Base-by-base conservation (phyloP, 192 early-diverging fungal species). In the Gigaspora rosea region DNA sequence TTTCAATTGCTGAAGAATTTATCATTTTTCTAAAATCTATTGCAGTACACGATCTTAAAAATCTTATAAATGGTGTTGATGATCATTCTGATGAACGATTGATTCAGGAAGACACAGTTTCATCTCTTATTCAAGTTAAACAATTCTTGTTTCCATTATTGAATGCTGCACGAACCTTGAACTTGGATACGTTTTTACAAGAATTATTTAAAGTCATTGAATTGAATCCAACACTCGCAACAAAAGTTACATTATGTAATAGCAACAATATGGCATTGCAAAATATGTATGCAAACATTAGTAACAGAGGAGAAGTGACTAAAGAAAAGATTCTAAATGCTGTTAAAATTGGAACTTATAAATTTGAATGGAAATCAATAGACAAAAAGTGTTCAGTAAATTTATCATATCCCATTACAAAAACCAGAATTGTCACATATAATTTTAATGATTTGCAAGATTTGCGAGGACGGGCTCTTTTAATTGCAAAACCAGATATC, bases 401-500 rank as follows among this genome's bases (percentile, higher is more conserved):
- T 32, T 75, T 75, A 10, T 4, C 36, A 18, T 79, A 79, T 67
- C 36, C 16, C 12, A 63, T 35, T 4, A 63, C 75, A 33, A 32
- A 8, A 36, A 27, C 27, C 27, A 13, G 27, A 18, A 57, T 6
- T 46, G 47, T 49, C 13, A 71, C 32, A 5, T 79, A 79, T 32
- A 52, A 10, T 68, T 35, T 74, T 3, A 49, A 12, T 41, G 78
- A 79, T 13, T 67, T 79, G 6, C 49, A 56, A 9, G 78, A 79
- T 58, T 74, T 79, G 32, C 72, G 78, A 20, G 78, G 78, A 16
- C 72, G 78, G 8, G 78, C 71, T 67, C 32, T 79, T 32, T 46
- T 79, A 51, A 72, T 79, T 32, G 72, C 73, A 12, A 74, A 79
- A 51, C 57, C 71, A n/a, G 46, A 36, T 11, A 32, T 22, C 35